Evolutionary conservation across 768 basidiomycete species (phyloP).

Genomic region (Boletus patriciae): DNA sequence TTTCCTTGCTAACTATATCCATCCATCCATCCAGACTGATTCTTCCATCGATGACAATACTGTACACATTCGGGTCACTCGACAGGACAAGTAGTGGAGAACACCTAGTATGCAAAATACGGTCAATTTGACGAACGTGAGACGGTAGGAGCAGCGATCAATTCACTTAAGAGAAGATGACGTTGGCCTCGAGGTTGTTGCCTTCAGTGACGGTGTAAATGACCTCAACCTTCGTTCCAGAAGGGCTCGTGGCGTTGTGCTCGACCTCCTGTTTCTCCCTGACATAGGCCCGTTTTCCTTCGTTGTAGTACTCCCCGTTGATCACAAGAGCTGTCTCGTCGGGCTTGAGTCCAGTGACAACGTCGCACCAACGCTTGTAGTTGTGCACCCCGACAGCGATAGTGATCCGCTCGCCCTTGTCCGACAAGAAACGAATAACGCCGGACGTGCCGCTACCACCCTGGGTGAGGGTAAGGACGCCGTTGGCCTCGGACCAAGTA

Average conservation of each 20-base stretch:
- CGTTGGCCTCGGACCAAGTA: conserved; percentile 29
- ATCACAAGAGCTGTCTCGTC: background rate
- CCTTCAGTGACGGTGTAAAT: conserved; percentile 3
- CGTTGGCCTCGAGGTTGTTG: conserved; percentile 4
- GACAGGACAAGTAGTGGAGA: background rate
- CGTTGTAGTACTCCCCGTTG: background rate
- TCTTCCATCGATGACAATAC: no score
- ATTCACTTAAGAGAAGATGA: conserved; percentile 8
- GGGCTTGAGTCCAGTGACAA: background rate
- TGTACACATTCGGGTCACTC: background rate
- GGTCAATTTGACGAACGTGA: background rate
- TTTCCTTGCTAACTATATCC: background rate
- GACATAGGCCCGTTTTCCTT: no score
- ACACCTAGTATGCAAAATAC: background rate
- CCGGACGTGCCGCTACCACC: conserved; percentile 43
- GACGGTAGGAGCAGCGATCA: no score
- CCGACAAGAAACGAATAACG: conserved; percentile 33
- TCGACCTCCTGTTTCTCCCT: conserved; percentile 8
- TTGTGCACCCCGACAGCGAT: conserved; percentile 21
- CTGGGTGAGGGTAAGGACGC: conserved; percentile 32
- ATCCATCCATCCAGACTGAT: background rate
- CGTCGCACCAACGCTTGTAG: background rate
- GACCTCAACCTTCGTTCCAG: conserved; percentile 1
- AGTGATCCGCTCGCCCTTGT: conserved; percentile 34
- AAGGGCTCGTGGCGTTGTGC: conserved; percentile 4